A percentile compares a stretch with the other conserved stretches of the same genome.
Conservation (phyloP, 2,329 filamentous ascomycete species). For the Elsinoe batatas region DNA sequence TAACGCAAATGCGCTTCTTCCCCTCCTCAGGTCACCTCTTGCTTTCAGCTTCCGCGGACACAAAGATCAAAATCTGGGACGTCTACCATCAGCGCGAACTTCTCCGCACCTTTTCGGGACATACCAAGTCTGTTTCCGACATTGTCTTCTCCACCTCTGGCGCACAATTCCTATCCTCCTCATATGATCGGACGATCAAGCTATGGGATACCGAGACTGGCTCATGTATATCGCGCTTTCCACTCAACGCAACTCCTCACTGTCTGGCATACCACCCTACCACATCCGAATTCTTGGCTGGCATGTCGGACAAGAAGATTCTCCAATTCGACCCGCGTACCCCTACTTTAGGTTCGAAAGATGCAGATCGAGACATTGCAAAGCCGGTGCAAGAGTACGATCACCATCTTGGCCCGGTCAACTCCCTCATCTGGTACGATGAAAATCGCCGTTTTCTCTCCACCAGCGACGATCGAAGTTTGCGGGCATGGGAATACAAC, state of each 20-base stretch:
- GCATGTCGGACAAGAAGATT: slow-evolving; percentile 99
- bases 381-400: slow-evolving; percentile 93
- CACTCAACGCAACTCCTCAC: slow-evolving; percentile 88
- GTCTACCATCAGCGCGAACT: slow-evolving; percentile 83
- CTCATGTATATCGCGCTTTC: slow-evolving; percentile 76
- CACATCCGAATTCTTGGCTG: slow-evolving; percentile 83
- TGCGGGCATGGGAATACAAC: slow-evolving; percentile 96
- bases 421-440: slow-evolving; percentile 94
- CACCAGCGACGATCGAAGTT: slow-evolving; percentile 91
- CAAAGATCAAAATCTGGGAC: slow-evolving; percentile 88
- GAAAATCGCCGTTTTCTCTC: slow-evolving; percentile 93
- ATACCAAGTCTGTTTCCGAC: slow-evolving; percentile 82
- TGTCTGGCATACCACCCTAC: slow-evolving; percentile 89
- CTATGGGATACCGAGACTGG: slow-evolving; percentile 98
- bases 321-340: slow-evolving; percentile 88
- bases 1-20: slow-evolving; percentile 85
- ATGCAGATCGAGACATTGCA: slow-evolving; percentile 20
- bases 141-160: slow-evolving; percentile 77
- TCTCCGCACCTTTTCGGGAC: slow-evolving; percentile 81
- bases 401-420: slow-evolving; percentile 93
- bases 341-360: slow-evolving; percentile 32
- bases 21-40: slow-evolving; percentile 79
- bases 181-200: slow-evolving; percentile 62
- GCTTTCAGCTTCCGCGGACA: slow-evolving; percentile 80
- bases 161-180: slow-evolving; percentile 77